Evolutionary conservation across 164 flowering plant genomes (phyloP), one percentile per base, ranked within the genome.

Genomic region (Euptelea pleiosperma): DNA sequence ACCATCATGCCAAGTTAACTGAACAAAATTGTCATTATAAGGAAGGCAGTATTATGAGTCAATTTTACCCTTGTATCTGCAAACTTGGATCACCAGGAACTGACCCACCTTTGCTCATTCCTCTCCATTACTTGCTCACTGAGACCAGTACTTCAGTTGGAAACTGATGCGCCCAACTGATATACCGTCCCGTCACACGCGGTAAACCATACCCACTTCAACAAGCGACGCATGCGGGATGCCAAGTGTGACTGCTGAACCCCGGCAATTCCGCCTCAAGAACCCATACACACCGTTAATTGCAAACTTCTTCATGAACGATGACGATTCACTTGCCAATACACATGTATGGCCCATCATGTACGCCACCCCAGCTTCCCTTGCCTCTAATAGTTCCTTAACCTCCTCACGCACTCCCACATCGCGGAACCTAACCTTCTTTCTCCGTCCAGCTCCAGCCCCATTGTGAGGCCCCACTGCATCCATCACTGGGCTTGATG

Each of bases 191-290:
- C n/a, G n/a, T 70, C 67, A 77, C 25, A 82, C 83, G 19, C 61
- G 66, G 64, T 83, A 85, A 25, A 75, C 65, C 86, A 82, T 73
- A 4, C 86, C 86, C 8, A 81, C 91, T 65, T 82, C 84, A 7
- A 85, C 71, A 65, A 74, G 49, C 4, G 80, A 75, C 8, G 73
- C 69, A 54, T 79, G 83, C 0, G 91, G 86, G 11, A 81, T 62
- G 22, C 74, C 63, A 15, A 81, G 79, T 0, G 78, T 72, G 22
- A 64, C 69, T 6, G 86, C 68, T 22, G 88, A 77, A 7, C 74
- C 54, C 57, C 91, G 63, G 60, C 78, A 72, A 42, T 83, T 82
- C 63, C 64, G 71, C 12, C 83, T 65, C 19, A 82, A 62, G 64
- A 85, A 83, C 41, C 72, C 71, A 41, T 83, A 85, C 0, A 72